phyloP scores from a whole-genome alignment of 495 filamentous ascomycete genomes.

The Astrothelium macrocarpum region DNA sequence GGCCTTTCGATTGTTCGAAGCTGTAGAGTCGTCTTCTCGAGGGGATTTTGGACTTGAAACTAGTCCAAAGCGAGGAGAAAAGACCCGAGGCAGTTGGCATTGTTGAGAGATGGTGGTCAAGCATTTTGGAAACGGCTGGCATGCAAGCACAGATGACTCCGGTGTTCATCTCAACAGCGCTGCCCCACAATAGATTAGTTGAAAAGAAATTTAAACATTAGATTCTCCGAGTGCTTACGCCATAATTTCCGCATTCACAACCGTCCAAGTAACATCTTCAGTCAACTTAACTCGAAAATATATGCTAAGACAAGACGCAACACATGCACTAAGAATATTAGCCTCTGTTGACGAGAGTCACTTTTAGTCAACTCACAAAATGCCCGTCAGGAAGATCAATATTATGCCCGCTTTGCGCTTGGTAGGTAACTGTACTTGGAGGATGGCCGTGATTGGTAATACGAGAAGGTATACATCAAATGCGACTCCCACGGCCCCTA shows the following conservation, averaged over 20 bases:
- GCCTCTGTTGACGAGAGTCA: neutral
- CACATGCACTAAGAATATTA: neutral
- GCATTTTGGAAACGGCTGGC: slow-evolving; percentile 4
- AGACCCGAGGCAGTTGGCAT: neutral
- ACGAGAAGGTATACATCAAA: neutral
- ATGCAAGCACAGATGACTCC: slow-evolving; percentile 18
- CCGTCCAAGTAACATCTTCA: neutral
- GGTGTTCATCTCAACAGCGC: slow-evolving; percentile 8
- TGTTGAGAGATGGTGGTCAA: neutral
- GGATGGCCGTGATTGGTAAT: slow-evolving; percentile 9
- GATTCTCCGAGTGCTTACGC: neutral
- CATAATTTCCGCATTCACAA: neutral
- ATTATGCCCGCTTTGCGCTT: slow-evolving; percentile 13
- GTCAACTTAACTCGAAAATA: neutral
- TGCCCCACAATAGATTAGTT: neutral
- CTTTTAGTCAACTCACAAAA: slow-evolving; percentile 1
- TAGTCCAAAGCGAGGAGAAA: neutral
- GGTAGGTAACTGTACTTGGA: slow-evolving; percentile 9
- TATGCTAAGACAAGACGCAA: neutral
- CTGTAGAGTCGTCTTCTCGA: no score
- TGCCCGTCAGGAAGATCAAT: slow-evolving; percentile 13
- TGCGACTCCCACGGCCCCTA: neutral
- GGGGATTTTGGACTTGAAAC: neutral
- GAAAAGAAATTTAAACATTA: neutral
- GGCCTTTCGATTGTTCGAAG: neutral